These are phyloP conservation scores for Phytopythium sindhum DNA, from an alignment of 352 stramenopile species.

Conservation along the genomic window DNA sequence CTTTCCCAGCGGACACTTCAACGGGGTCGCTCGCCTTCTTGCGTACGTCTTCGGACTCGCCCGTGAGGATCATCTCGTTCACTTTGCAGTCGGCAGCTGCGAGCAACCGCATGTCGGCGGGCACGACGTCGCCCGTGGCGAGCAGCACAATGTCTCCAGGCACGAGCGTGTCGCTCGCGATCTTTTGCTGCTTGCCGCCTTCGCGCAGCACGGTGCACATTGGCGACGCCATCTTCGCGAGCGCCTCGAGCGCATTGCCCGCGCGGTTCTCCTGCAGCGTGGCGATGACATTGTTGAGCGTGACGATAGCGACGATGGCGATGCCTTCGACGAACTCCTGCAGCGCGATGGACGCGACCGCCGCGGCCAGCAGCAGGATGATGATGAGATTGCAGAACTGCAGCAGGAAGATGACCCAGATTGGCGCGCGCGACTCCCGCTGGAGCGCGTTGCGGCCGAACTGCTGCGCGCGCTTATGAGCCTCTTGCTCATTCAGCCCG, in stretches of 20 bases:
- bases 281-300: constrained; percentile 34
- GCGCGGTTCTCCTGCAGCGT: constrained; percentile 33
- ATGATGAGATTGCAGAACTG: constrained; percentile 44
- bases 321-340: constrained; percentile 36
- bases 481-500: constrained; percentile 17
- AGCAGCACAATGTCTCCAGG: constrained; percentile 72
- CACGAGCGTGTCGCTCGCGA: constrained; percentile 38
- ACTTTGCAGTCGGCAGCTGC: constrained; percentile 66
- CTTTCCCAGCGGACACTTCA: not conserved
- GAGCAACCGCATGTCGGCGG: constrained; percentile 79
- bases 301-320: constrained; percentile 37
- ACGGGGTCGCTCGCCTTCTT: constrained; percentile 28
- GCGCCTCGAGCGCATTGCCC: constrained; percentile 29
- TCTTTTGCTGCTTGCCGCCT: constrained; percentile 7
- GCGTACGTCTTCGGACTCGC: constrained; percentile 70
- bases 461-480: constrained; percentile 12
- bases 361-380: constrained; percentile 28
- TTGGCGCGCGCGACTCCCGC: constrained; percentile 15
- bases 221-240: constrained; percentile 30
- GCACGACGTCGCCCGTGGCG: constrained; percentile 85
- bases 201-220: constrained; percentile 34
- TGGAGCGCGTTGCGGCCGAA: constrained; percentile 24
- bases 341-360: constrained; percentile 32
- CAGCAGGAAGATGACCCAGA: constrained; percentile 33
- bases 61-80: constrained; percentile 91